Evolutionary conservation across 192 early-diverging fungal species (phyloP).

Genomic region (Entomortierella parvispora): DNA sequence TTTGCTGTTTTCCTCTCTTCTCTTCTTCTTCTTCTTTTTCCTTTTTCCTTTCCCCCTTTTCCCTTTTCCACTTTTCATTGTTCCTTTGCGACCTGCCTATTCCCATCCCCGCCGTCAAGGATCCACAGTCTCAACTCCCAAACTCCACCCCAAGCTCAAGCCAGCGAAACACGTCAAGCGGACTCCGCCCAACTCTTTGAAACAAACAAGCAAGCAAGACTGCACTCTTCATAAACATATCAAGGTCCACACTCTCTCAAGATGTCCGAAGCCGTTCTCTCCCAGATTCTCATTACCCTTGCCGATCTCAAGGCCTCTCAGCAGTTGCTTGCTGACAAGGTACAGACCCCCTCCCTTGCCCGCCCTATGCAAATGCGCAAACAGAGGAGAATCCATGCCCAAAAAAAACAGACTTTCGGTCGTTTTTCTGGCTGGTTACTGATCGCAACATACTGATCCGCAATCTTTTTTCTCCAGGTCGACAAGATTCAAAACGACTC

Average conservation of each 20-base stretch:
- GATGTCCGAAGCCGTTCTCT: slow-evolving; percentile 46
- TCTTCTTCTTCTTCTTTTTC: slow-evolving; percentile 23
- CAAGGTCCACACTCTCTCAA: background rate
- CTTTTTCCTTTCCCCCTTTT: slow-evolving; percentile 18
- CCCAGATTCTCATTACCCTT: slow-evolving; percentile 37
- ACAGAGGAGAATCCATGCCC: background rate
- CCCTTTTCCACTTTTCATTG: slow-evolving; percentile 28
- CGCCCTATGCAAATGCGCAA: too few species aligned
- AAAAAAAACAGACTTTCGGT: background rate
- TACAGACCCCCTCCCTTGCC: slow-evolving; percentile 3
- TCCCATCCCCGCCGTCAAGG: slow-evolving; percentile 2
- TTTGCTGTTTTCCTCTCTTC: slow-evolving; percentile 14
- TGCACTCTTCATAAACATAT: background rate
- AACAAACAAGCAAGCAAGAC: background rate
- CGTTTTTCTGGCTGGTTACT: background rate
- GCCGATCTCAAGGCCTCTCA: slow-evolving; percentile 35
- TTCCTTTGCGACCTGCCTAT: slow-evolving; percentile 5
- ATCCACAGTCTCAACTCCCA: background rate
- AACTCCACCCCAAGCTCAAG: background rate
- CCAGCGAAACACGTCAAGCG: background rate
- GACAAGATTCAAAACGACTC: slow-evolving; percentile 39
- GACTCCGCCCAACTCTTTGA: background rate
- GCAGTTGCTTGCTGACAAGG: slow-evolving; percentile 41
- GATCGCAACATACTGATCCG: background rate
- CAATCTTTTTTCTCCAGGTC: slow-evolving; percentile 14